Percentiles rank a stretch among this genome's conserved stretches.
Evolutionary conservation across 768 basidiomycete species (phyloP).

Genomic region (Mycena chlorophos): DNA sequence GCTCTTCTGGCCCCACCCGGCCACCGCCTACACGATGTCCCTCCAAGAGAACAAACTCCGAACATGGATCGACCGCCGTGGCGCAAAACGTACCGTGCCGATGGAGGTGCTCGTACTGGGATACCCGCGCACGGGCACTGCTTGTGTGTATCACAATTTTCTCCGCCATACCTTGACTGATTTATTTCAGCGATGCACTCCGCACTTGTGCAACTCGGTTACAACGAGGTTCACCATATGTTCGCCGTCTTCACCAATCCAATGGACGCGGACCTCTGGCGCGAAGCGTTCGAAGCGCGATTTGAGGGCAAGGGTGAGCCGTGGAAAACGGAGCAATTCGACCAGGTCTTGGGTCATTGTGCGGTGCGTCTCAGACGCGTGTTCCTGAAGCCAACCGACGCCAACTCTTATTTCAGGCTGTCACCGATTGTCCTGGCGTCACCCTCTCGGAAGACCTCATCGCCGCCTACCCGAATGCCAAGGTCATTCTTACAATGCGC

Average conservation of each 20-base stretch:
- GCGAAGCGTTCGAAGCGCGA: neutral
- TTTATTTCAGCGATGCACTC: neutral
- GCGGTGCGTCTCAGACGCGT: neutral
- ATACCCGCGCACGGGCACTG: neutral
- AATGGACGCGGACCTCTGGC: neutral
- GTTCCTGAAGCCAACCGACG: neutral
- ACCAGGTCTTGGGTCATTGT: neutral
- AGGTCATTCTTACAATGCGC: neutral
- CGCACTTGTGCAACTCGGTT: neutral
- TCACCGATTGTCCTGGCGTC: neutral
- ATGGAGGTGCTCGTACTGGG: conserved; percentile 17
- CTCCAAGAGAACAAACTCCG: too few relatives aligned
- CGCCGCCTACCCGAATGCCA: neutral
- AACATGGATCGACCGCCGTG: neutral
- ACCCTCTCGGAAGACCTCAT: neutral
- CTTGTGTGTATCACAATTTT: neutral
- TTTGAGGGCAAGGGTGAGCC: neutral
- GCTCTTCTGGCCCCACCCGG: too few relatives aligned
- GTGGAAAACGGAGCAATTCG: neutral
- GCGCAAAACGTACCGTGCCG: neutral
- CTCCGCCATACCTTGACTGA: neutral
- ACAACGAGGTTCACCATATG: neutral
- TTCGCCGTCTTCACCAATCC: neutral
- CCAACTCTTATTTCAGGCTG: neutral
- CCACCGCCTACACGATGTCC: too few relatives aligned